These are phyloP conservation scores for Anthostomella pinea DNA, from an alignment of 2,329 filamentous ascomycete genomes.

Conservation along the genomic window DNA sequence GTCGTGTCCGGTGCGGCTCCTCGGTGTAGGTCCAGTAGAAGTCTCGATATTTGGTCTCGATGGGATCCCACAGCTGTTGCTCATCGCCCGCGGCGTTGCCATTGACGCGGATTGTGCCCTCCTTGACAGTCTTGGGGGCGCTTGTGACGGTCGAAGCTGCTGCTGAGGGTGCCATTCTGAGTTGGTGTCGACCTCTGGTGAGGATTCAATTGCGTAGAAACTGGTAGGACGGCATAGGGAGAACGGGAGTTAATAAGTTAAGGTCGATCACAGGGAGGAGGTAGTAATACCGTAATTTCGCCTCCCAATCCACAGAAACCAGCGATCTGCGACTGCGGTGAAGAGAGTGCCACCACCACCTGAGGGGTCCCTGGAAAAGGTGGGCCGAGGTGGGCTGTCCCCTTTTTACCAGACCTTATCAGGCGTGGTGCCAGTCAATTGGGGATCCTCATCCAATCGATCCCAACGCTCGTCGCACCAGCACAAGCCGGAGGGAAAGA, in stretches of 20 bases:
- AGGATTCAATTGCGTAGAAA: too few species aligned
- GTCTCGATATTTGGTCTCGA: slow-evolving; percentile 49
- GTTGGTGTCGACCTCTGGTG: not conserved
- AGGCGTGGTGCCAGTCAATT: slow-evolving; percentile 11
- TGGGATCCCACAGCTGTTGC: slow-evolving; percentile 36
- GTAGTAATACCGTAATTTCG: too few species aligned
- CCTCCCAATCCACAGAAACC: too few species aligned
- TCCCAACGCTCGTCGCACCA: slow-evolving; percentile 6
- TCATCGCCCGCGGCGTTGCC: slow-evolving; percentile 20
- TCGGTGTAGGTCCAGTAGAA: slow-evolving; percentile 99
- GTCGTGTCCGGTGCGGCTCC: slow-evolving; percentile 87
- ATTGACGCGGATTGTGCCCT: slow-evolving; percentile 25
- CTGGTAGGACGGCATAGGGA: not conserved
- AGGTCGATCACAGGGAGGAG: too few species aligned
- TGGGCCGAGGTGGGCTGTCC: slow-evolving; percentile 10
- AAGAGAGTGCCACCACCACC: slow-evolving; percentile 10
- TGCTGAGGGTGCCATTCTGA: slow-evolving; percentile 26
- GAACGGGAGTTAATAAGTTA: not conserved
- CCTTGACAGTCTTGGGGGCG: slow-evolving; percentile 13
- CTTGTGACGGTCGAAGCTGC: slow-evolving; percentile 29
- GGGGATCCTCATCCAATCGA: slow-evolving; percentile 18
- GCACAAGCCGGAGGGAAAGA: slow-evolving; percentile 1
- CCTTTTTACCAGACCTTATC: slow-evolving; percentile 1
- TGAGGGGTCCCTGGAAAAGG: slow-evolving; percentile 6
- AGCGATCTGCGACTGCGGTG: slow-evolving; percentile 12